Evolutionary conservation across 805 yeast species (phyloP), one percentile per base, ranked within the genome.

Genomic region (Yarrowia bubula): DNA sequence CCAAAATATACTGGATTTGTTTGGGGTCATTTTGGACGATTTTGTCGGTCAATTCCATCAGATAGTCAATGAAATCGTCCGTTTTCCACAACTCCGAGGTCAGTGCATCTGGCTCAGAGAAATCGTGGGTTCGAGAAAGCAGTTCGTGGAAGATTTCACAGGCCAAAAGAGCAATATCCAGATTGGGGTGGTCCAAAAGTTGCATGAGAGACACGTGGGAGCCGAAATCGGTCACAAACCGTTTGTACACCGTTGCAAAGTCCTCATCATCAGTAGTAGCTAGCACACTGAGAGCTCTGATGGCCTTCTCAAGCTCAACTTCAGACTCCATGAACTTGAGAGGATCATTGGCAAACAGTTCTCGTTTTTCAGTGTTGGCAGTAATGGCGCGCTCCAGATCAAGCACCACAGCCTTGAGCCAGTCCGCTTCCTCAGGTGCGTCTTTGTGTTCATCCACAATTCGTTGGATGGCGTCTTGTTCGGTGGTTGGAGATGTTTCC

Each of bases 311-410:
- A 11, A 71, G 65, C 9, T 66, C 62, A 28, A 65, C 68, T 31
- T 71, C 73, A 1, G 73, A 70, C 14, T 65, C 69, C 58, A 71
- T 42, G 58, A 71, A 71, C 64, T 70, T 69, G 32, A 69, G 22
- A 7, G 73, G 73, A 13, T 71, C 73, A 3, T 63, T 65, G 1
- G 64, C 58, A 58, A 61, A 64, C 38, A 61, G 61, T 37, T 35
- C 67, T 8, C 73, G 66, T 38, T 62, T 64, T 38, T 66, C 69
- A 14, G 67, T 64, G 41, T 70, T 70, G 18, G 43, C 35, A 8
- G 63, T 44, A 17, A 69, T 53, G 4, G 70, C 69, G 8, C 64
- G 69, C 61, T 73, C 81, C 58, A 81, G 76, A 31, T 55, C 51
- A 1, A 55, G 31, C 53, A 48, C 66, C 6, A 69, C 62, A 3